phyloP scores from a whole-genome alignment of 768 basidiomycete genomes.

The Tulasnella sp. region DNA sequence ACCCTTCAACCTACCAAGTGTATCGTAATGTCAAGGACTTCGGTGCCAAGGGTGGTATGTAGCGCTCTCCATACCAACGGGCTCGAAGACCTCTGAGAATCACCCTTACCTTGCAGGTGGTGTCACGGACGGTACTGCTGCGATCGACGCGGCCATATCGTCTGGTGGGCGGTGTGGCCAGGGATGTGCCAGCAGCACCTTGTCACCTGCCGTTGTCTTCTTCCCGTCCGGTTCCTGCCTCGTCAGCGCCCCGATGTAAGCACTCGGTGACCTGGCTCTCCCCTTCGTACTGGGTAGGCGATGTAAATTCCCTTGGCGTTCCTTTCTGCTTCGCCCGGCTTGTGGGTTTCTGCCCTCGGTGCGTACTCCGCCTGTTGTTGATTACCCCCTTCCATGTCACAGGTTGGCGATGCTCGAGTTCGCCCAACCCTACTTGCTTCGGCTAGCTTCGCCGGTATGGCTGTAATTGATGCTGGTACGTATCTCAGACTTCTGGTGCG shows the following conservation, averaged over 20 bases:
- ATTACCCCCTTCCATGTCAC: neutral
- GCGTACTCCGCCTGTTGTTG: neutral
- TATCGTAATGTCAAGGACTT: slow-evolving; percentile 19
- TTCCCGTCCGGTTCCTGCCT: slow-evolving; percentile 20
- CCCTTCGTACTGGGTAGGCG: neutral
- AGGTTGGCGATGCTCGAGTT: slow-evolving; percentile 6
- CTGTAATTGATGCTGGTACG: slow-evolving; percentile 16
- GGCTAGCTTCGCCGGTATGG: slow-evolving; percentile 4
- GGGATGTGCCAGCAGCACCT: slow-evolving; percentile 14
- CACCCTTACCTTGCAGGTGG: slow-evolving; percentile 10
- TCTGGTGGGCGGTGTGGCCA: slow-evolving; percentile 14
- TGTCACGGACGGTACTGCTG: slow-evolving; percentile 19
- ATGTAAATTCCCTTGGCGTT: neutral
- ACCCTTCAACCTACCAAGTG: slow-evolving; percentile 14
- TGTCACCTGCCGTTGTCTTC: slow-evolving; percentile 18
- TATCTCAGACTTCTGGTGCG: neutral
- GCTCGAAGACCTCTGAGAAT: neutral
- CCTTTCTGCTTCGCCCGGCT: slow-evolving; percentile 16
- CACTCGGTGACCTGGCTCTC: neutral
- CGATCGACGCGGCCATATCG: slow-evolving; percentile 20
- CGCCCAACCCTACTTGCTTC: slow-evolving; percentile 14
- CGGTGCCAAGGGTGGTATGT: slow-evolving; percentile 15
- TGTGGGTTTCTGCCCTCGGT: neutral
- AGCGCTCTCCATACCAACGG: neutral
- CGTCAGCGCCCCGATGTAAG: slow-evolving; percentile 9